Percentiles rank a stretch among this genome's conserved stretches.
Conservation (phyloP, 2,329 filamentous ascomycete genomes). For the Fusarium setosum region DNA sequence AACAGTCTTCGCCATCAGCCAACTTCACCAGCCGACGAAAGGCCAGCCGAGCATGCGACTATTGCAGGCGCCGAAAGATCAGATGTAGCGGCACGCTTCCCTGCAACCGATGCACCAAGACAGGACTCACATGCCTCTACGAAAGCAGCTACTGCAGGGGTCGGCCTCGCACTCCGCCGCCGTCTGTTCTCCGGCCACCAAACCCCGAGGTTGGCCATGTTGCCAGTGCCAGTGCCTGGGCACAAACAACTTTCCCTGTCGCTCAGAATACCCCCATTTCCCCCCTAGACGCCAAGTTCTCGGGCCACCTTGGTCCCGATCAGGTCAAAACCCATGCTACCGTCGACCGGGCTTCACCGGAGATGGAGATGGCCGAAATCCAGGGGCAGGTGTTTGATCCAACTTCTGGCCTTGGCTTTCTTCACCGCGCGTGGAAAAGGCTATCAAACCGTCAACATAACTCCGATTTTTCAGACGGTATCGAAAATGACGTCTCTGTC, state of each 20-base stretch:
- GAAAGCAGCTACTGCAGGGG: slow-evolving; percentile 48
- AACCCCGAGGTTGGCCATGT: neutral
- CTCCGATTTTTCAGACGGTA: neutral
- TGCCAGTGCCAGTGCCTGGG: neutral
- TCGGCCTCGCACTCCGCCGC: slow-evolving; percentile 48
- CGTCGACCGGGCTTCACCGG: neutral
- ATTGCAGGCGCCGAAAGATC: too few species aligned
- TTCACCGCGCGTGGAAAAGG: neutral
- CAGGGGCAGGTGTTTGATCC: slow-evolving; percentile 1
- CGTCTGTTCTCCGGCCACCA: slow-evolving; percentile 13
- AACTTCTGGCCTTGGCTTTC: neutral
- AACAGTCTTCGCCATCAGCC: too few species aligned
- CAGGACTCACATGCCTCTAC: slow-evolving; percentile 42
- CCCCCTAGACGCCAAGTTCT: neutral
- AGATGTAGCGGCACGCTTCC: too few species aligned
- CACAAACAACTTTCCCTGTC: neutral
- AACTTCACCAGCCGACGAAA: too few species aligned
- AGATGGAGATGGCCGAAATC: neutral
- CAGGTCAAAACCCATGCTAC: neutral
- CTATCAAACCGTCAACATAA: neutral
- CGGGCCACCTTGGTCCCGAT: neutral
- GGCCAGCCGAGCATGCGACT: too few species aligned
- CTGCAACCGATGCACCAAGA: too few species aligned
- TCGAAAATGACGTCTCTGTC: neutral
- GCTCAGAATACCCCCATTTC: neutral